A percentile compares a stretch with the other conserved stretches of the same genome.
Conservation (phyloP, 805 yeast genomes). For the Cyberlindnera americana region DNA sequence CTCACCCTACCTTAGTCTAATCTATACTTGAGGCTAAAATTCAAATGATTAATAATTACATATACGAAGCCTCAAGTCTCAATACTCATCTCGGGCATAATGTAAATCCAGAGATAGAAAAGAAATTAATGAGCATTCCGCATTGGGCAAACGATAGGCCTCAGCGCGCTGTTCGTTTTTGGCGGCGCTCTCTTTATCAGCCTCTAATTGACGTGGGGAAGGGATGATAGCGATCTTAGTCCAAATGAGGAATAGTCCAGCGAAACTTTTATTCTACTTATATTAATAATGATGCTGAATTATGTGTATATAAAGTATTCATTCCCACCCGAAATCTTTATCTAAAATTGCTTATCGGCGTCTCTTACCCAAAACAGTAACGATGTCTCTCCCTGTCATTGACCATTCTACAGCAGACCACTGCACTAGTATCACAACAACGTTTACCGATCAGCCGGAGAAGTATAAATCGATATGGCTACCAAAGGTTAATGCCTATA, state of each 20-base stretch:
- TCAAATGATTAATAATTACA: too few relatives aligned
- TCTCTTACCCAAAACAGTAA: too few relatives aligned
- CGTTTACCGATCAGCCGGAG: conserved; percentile 17
- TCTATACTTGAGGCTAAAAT: too few relatives aligned
- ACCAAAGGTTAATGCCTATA: conserved; percentile 26
- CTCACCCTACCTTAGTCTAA: too few relatives aligned
- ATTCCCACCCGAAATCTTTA: too few relatives aligned
- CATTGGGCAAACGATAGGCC: neutral
- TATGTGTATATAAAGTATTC: too few relatives aligned
- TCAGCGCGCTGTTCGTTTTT: conserved; percentile 1
- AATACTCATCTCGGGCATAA: too few relatives aligned
- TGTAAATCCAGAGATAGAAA: too few relatives aligned
- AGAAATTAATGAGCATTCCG: too few relatives aligned
- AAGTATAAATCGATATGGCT: conserved; percentile 20
- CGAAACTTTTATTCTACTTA: neutral
- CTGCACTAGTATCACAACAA: neutral
- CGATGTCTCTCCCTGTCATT: conserved; percentile 9
- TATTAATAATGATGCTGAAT: neutral
- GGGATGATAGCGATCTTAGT: neutral
- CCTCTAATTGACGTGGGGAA: too few relatives aligned
- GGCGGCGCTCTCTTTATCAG: neutral
- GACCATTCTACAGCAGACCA: conserved; percentile 16
- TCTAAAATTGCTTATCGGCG: too few relatives aligned
- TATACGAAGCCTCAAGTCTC: too few relatives aligned
- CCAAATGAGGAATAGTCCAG: neutral